Conservation (phyloP, 495 filamentous ascomycete genomes). For the Penicillium pulvis region DNA sequence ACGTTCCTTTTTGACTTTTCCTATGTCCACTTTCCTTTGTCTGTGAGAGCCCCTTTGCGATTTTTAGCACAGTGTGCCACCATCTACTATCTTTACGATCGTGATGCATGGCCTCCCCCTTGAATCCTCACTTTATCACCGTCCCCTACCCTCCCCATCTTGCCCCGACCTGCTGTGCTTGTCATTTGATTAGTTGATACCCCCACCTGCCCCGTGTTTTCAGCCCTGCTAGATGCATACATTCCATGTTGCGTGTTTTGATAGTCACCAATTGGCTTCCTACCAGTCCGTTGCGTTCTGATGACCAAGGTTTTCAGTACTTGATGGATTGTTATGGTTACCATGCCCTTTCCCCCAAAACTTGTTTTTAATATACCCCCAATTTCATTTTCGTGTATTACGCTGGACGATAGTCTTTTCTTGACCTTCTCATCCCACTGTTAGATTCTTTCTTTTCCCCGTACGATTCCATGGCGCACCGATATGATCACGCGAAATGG, state of each 20-base stretch:
- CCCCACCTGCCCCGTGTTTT: slow-evolving; percentile 38
- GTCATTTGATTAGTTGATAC: slow-evolving; percentile 44
- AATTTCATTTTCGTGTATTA: background rate
- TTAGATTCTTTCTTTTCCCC: background rate
- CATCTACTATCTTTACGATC: slow-evolving; percentile 16
- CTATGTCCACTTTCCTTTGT: slow-evolving; percentile 28
- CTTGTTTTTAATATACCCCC: slow-evolving; percentile 7
- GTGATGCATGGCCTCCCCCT: slow-evolving; percentile 15
- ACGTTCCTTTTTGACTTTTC: slow-evolving; percentile 38
- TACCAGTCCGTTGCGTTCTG: background rate
- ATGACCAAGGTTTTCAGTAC: background rate
- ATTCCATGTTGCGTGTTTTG: slow-evolving; percentile 20
- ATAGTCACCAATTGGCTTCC: slow-evolving; percentile 10
- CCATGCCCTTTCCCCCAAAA: background rate
- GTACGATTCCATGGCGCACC: background rate
- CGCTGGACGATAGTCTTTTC: background rate
- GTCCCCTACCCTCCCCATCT: slow-evolving; percentile 9
- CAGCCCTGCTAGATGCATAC: slow-evolving; percentile 19
- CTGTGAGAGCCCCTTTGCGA: slow-evolving; percentile 3
- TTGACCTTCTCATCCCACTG: background rate
- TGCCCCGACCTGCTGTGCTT: slow-evolving; percentile 16
- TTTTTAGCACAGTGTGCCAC: slow-evolving; percentile 3
- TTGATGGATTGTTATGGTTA: background rate
- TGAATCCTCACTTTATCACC: slow-evolving; percentile 3
- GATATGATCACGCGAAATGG: background rate